Evolutionary conservation across 805 yeast species (phyloP).

Genomic region (Grigorovia yakushimaensis): DNA sequence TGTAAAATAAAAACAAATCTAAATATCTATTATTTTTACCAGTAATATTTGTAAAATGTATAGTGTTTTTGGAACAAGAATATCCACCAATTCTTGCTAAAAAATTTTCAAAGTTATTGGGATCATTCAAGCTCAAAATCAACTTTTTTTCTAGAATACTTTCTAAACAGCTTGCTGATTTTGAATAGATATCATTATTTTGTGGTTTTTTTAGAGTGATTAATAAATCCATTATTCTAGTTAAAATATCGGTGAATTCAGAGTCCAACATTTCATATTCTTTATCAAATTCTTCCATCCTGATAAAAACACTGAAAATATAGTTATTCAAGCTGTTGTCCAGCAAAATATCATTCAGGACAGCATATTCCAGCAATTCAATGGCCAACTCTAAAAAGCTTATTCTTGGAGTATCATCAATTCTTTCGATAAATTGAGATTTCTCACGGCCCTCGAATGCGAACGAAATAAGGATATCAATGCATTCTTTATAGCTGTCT

Average conservation of each 20-base stretch:
- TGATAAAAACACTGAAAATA: slow-evolving; percentile 17
- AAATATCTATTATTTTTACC: background rate
- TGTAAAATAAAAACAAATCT: background rate
- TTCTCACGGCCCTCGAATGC: slow-evolving; percentile 9
- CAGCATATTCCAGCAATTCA: slow-evolving; percentile 29
- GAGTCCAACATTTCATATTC: slow-evolving; percentile 13
- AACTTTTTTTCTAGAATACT: background rate
- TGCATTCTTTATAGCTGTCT: slow-evolving; percentile 32
- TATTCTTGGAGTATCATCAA: slow-evolving; percentile 25
- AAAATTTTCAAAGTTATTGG: background rate
- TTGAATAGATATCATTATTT: slow-evolving; percentile 10
- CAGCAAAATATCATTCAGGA: slow-evolving; percentile 9
- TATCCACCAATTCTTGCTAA: background rate
- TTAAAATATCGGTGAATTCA: slow-evolving; percentile 16
- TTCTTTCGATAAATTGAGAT: background rate
- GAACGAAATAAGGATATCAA: slow-evolving; percentile 38
- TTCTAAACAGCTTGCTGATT: background rate
- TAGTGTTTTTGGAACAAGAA: background rate
- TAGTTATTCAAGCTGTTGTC: slow-evolving; percentile 16
- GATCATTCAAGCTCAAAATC: background rate
- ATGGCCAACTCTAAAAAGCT: slow-evolving; percentile 27
- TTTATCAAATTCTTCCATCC: slow-evolving; percentile 1
- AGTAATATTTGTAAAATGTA: background rate
- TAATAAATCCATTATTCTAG: slow-evolving; percentile 21
- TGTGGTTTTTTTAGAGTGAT: slow-evolving; percentile 27